phyloP scores from a whole-genome alignment of 2,329 filamentous ascomycete genomes.

The Trichoderma sp. region DNA sequence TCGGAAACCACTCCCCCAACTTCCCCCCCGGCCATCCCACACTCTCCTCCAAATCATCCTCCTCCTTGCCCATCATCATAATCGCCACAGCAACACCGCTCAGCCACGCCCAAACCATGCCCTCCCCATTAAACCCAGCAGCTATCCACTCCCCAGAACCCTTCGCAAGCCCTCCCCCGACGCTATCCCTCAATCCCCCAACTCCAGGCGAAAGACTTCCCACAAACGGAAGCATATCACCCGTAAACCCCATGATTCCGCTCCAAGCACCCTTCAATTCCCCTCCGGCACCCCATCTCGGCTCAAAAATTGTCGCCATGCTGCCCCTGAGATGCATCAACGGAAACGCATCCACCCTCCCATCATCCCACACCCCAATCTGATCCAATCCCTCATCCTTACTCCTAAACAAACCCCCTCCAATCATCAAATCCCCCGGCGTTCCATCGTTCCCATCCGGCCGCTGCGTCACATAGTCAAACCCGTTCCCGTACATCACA shows the following conservation, averaged over 20 bases:
- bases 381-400: conserved; percentile 42
- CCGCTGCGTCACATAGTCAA: conserved; percentile 52
- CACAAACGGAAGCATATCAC: conserved; percentile 49
- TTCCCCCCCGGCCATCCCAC: conserved; percentile 37
- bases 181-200: background rate
- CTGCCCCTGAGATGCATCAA: conserved; percentile 41
- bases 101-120: conserved; percentile 54
- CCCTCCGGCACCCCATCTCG: conserved; percentile 33
- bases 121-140: conserved; percentile 50
- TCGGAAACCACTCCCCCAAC: conserved; percentile 41
- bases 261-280: conserved; percentile 45
- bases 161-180: background rate
- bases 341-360: conserved; percentile 37
- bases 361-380: conserved; percentile 48
- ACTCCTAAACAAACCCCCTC: conserved; percentile 49
- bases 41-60: conserved; percentile 28
- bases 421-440: conserved; percentile 50
- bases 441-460: conserved; percentile 30
- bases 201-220: conserved; percentile 37
- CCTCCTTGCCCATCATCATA: conserved; percentile 43
- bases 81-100: conserved; percentile 46
- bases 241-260: conserved; percentile 47
- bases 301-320: conserved; percentile 42
- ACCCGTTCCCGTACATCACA: conserved; percentile 44
- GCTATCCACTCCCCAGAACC: conserved; percentile 48